These are phyloP conservation scores for Nitzschia palea DNA, from an alignment of 108 stramenopile genomes.

Conservation along the genomic window DNA sequence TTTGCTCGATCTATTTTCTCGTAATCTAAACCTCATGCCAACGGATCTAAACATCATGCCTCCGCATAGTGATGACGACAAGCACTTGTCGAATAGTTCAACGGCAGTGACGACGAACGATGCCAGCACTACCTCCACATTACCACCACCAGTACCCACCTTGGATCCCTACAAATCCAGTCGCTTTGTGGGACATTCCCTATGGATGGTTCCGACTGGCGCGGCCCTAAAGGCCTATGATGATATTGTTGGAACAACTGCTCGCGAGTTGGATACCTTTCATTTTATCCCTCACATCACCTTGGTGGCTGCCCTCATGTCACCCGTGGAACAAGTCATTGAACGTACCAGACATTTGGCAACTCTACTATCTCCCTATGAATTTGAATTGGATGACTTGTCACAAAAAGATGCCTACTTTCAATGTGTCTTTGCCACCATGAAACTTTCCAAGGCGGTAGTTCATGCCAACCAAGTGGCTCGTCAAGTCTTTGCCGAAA, in stretches of 20 bases:
- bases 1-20: background rate
- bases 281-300: slow-evolving; percentile 26
- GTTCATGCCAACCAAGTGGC: slow-evolving; percentile 12
- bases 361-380: background rate
- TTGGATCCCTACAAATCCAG: slow-evolving; percentile 33
- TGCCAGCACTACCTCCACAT: background rate
- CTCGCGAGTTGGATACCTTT: slow-evolving; percentile 14
- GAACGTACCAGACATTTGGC: slow-evolving; percentile 12
- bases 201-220: slow-evolving; percentile 19
- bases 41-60: background rate
- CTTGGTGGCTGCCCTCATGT: slow-evolving; percentile 12
- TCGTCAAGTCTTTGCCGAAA: slow-evolving; percentile 16
- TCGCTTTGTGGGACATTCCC: slow-evolving; percentile 16
- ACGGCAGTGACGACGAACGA: background rate
- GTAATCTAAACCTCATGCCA: background rate
- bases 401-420: slow-evolving; percentile 25
- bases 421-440: slow-evolving; percentile 19
- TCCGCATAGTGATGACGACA: background rate
- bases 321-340: slow-evolving; percentile 1
- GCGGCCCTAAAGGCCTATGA: background rate
- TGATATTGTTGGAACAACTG: background rate
- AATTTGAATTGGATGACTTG: slow-evolving; percentile 6
- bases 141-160: no score
- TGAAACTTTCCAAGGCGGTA: slow-evolving; percentile 1
- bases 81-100: background rate